These are phyloP conservation scores for Apiotrichum veenhuisii DNA, from an alignment of 1,284 basidiomycete genomes.

Conservation along the genomic window DNA sequence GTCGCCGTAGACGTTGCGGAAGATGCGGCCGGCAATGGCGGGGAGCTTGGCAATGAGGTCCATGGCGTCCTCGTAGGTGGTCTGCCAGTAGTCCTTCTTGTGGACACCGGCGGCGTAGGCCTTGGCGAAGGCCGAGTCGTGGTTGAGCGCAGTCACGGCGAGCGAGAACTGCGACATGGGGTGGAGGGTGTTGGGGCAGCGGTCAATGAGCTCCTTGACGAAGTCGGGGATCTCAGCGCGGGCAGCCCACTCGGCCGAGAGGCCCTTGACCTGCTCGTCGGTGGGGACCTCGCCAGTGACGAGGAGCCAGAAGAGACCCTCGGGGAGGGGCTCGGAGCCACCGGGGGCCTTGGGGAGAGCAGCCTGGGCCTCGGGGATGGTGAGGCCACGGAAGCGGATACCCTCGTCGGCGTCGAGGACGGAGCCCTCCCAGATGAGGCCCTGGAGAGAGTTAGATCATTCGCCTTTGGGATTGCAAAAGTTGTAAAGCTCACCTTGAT, in stretches of 20 bases:
- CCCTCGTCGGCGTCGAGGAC: conserved; percentile 94
- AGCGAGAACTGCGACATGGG: conserved; percentile 96
- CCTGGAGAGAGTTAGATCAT: conserved; percentile 25
- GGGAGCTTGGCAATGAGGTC: conserved; percentile 97
- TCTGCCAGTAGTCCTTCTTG: conserved; percentile 97
- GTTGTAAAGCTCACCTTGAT: conserved; percentile 48
- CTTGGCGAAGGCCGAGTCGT: conserved; percentile 94
- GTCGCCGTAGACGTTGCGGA: conserved; percentile 82
- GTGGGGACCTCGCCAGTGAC: conserved; percentile 90
- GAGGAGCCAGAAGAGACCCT: conserved; percentile 92
- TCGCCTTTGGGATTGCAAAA: not conserved
- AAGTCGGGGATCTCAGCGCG: conserved; percentile 83
- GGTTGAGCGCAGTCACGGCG: conserved; percentile 89
- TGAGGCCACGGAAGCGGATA: conserved; percentile 91
- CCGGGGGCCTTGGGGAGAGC: conserved; percentile 83
- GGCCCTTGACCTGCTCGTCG: conserved; percentile 73
- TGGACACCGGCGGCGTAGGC: conserved; percentile 88
- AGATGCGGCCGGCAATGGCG: conserved; percentile 94
- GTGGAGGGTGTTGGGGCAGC: conserved; percentile 88
- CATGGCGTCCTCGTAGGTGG: conserved; percentile 94
- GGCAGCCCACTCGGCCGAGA: conserved; percentile 89
- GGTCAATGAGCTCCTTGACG: conserved; percentile 87
- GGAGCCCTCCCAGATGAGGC: conserved; percentile 88
- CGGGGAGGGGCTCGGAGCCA: conserved; percentile 85
- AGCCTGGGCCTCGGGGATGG: conserved; percentile 83